Conservation (phyloP, 2,329 filamentous ascomycete genomes). For the Cryphonectria naterciae region DNA sequence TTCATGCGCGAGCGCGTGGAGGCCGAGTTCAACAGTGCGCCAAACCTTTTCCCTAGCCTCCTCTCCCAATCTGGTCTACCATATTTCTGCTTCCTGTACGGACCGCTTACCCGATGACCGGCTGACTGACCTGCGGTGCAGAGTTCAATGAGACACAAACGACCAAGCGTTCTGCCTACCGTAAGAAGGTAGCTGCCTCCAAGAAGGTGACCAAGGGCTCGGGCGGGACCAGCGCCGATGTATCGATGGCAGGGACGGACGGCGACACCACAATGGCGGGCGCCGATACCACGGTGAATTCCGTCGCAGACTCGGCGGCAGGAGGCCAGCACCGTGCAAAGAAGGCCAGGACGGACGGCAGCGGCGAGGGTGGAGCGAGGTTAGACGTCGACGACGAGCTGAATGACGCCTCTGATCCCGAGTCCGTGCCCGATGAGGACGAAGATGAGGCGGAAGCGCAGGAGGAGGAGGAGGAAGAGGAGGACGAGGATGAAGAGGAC, state of each 20-base stretch:
- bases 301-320: conserved; percentile 21
- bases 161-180: conserved; percentile 74
- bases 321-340: conserved; percentile 39
- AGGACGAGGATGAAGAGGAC: conserved; percentile 51
- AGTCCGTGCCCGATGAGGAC: conserved; percentile 39
- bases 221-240: conserved; percentile 33
- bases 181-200: conserved; percentile 69
- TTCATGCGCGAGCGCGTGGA: conserved; percentile 72
- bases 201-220: conserved; percentile 49
- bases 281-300: conserved; percentile 31
- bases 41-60: neutral
- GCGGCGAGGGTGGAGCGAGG: conserved; percentile 43
- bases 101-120: conserved; percentile 1
- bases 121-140: conserved; percentile 37
- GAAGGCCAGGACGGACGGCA: conserved; percentile 45
- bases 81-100: neutral
- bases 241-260: conserved; percentile 39
- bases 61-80: conserved; percentile 6
- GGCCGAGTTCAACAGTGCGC: conserved; percentile 75
- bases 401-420: conserved; percentile 43
- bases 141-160: conserved; percentile 76
- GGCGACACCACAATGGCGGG: conserved; percentile 31
- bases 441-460: conserved; percentile 42
- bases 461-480: conserved; percentile 53
- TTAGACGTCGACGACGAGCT: conserved; percentile 51